Percentiles rank a stretch among this genome's conserved stretches.
Evolutionary conservation across 306 rosid species (phyloP).

Genomic region (Cyamopsis tetragonoloba): DNA sequence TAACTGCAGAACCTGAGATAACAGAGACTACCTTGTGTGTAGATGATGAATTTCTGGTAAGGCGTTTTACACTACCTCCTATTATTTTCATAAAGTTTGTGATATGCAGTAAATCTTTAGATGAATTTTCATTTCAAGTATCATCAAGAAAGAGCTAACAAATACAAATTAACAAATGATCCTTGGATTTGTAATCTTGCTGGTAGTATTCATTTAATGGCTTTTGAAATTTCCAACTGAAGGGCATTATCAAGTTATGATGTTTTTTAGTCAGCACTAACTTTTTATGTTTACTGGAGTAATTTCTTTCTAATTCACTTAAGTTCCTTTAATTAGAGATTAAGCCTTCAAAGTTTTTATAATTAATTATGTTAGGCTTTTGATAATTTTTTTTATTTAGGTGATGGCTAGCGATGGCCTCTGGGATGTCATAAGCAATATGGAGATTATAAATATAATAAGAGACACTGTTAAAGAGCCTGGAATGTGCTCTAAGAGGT

Average conservation of each 20-base stretch:
- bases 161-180: neutral
- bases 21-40: slow-evolving; percentile 53
- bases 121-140: neutral
- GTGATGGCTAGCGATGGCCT: slow-evolving; percentile 96
- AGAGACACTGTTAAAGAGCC: slow-evolving; percentile 88
- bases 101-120: neutral
- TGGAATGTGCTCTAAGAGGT: slow-evolving; percentile 89
- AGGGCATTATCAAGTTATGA: neutral
- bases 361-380: too few relatives aligned
- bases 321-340: neutral
- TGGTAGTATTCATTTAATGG: neutral
- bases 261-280: neutral
- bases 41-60: slow-evolving; percentile 81
- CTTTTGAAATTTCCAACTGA: neutral
- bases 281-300: neutral
- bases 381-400: slow-evolving; percentile 32
- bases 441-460: slow-evolving; percentile 62
- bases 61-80: neutral
- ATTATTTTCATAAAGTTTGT: neutral
- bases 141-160: neutral
- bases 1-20: slow-evolving; percentile 94
- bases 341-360: neutral
- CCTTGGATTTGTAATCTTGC: neutral
- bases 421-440: slow-evolving; percentile 79
- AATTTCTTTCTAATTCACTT: neutral